These are phyloP conservation scores for Penicillium manginii DNA, from an alignment of 495 filamentous ascomycete species.

Conservation along the genomic window DNA sequence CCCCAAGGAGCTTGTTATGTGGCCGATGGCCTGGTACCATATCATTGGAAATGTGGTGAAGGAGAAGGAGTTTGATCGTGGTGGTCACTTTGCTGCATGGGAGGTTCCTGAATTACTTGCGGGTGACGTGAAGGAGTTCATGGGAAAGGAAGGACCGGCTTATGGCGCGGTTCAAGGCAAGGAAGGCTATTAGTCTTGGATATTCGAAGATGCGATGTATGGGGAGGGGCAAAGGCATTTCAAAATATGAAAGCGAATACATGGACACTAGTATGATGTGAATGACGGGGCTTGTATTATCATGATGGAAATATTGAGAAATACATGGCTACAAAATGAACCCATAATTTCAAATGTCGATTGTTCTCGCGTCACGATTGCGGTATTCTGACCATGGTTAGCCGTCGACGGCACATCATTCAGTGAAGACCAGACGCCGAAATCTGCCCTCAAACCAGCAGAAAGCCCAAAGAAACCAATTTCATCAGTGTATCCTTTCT, in stretches of 20 bases:
- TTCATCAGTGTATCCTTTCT: constrained; percentile 17
- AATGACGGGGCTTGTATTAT: constrained; percentile 35
- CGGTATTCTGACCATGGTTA: constrained; percentile 21
- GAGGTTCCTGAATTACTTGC: constrained; percentile 51
- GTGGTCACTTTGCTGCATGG: constrained; percentile 59
- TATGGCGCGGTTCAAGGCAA: constrained; percentile 40
- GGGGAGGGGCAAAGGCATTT: not conserved
- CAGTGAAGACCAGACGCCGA: constrained; percentile 38
- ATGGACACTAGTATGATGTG: constrained; percentile 40
- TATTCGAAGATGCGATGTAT: no score
- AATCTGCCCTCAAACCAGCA: constrained; percentile 32
- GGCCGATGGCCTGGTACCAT: constrained; percentile 46
- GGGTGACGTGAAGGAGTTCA: constrained; percentile 44
- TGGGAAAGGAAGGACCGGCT: constrained; percentile 47
- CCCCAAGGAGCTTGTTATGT: constrained; percentile 44
- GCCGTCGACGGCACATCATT: constrained; percentile 32
- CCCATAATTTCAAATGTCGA: constrained; percentile 17
- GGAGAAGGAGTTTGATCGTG: constrained; percentile 43
- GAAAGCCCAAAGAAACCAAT: constrained; percentile 32
- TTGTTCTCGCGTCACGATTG: constrained; percentile 21
- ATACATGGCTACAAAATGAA: constrained; percentile 21
- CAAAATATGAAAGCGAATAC: constrained; percentile 31
- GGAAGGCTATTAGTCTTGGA: constrained; percentile 57
- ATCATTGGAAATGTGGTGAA: constrained; percentile 46
- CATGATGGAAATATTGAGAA: constrained; percentile 33